A percentile compares a stretch with the other conserved stretches of the same genome.
Evolutionary conservation across 306 rosid genomes (phyloP).

Genomic region (Quercus mongolica): DNA sequence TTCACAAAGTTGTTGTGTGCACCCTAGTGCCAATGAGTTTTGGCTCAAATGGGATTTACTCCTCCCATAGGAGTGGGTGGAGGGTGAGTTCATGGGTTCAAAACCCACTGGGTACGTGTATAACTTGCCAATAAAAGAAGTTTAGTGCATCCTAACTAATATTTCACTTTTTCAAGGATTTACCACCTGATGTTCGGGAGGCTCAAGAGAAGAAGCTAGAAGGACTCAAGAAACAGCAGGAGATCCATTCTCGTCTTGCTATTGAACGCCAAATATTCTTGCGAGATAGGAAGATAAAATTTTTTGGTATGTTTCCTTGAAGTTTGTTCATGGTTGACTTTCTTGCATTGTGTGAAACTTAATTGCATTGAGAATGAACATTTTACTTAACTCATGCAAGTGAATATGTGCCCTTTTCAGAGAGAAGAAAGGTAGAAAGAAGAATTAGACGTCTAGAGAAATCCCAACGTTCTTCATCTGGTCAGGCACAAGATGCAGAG

Average conservation of each 20-base stretch:
- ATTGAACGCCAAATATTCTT: slow-evolving; percentile 79
- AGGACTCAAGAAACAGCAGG: slow-evolving; percentile 86
- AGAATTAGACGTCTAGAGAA: slow-evolving; percentile 85
- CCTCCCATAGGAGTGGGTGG: neutral
- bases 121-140: no score
- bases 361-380: neutral
- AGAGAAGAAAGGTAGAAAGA: slow-evolving; percentile 91
- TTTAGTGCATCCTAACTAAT: neutral
- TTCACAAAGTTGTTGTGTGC: no score
- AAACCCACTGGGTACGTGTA: no score
- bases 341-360: neutral
- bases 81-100: neutral
- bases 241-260: slow-evolving; percentile 79
- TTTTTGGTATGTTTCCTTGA: slow-evolving; percentile 53
- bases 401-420: slow-evolving; percentile 29
- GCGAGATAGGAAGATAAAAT: slow-evolving; percentile 84
- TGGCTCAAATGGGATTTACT: no score
- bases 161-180: slow-evolving; percentile 32
- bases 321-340: neutral
- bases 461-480: slow-evolving; percentile 68
- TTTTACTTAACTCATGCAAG: slow-evolving; percentile 1
- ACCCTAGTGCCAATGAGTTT: no score
- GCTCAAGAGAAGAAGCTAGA: slow-evolving; percentile 81
- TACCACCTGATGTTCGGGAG: slow-evolving; percentile 66
- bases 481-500: slow-evolving; percentile 59